Evolutionary conservation across 768 basidiomycete genomes (phyloP).

Genomic region (Trametopsis cervina): DNA sequence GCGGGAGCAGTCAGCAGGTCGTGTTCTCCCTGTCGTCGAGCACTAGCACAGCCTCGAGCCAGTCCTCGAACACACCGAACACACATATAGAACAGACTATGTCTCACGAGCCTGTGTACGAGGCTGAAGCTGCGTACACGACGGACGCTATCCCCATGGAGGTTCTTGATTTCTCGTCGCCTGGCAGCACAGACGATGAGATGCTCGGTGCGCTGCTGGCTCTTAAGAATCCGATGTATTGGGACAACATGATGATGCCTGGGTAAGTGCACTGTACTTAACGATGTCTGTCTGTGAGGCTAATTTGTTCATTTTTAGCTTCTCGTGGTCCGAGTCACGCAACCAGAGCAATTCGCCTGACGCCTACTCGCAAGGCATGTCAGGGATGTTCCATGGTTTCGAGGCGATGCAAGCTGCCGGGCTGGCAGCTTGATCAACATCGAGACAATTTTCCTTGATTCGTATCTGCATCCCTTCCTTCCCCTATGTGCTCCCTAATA

Average conservation of each 20-base stretch:
- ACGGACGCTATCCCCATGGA: conserved; percentile 35
- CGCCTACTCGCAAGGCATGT: conserved; percentile 1
- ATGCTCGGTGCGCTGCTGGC: conserved; percentile 69
- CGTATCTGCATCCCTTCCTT: too few species aligned
- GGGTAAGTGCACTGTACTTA: too few species aligned
- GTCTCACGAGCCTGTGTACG: conserved; percentile 15
- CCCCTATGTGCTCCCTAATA: too few species aligned
- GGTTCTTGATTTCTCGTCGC: conserved; percentile 14
- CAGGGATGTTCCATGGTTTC: conserved; percentile 2
- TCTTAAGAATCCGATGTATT: conserved; percentile 65
- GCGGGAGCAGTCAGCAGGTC: background rate
- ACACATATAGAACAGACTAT: conserved; percentile 10
- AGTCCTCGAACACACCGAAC: conserved; percentile 1
- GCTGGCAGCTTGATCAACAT: too few species aligned
- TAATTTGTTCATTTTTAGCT: background rate
- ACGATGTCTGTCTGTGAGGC: conserved; percentile 4
- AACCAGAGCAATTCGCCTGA: background rate
- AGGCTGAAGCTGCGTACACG: conserved; percentile 38
- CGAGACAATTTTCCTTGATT: too few species aligned
- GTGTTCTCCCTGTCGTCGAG: conserved; percentile 1
- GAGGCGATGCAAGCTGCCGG: conserved; percentile 2
- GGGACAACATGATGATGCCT: conserved; percentile 82
- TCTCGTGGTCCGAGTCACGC: background rate
- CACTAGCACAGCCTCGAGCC: background rate
- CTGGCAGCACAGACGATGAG: conserved; percentile 34